Base-by-base conservation (phyloP, 2,329 filamentous ascomycete genomes). In the Shiraia sp. region DNA sequence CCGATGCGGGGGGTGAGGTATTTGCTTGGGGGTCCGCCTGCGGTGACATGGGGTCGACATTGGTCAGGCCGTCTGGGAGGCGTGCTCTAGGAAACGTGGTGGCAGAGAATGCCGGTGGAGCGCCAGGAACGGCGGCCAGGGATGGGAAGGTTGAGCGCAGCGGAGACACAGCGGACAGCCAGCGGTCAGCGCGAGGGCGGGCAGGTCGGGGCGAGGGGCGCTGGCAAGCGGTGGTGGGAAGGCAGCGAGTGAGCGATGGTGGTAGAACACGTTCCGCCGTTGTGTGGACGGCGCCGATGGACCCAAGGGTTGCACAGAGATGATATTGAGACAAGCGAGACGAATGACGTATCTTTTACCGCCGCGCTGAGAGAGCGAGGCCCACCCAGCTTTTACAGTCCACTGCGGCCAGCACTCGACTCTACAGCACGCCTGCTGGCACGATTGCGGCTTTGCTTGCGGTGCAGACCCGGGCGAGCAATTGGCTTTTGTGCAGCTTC, bases 41-140 rank as follows among this genome's bases (percentile, higher is more conserved):
- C 55, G 61, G 53, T 61, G 69, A 72, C 69, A 72, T 72, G 68
- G 65, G 66, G 60, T 54, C 60, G 64, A 71, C 69, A 72, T 72
- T 71, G 68, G 68, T 69, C 62, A 65, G 60, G 52, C 57, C 57
- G 59, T 53, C 44, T 53, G 37, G 30, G 38, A 47, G 51, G 52
- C 52, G 45, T 44, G 50, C 27, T 31, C 45, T 27, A 32, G 43
- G 40, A 48, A 41, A 63, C 59, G 64, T 65, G 63, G 63, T 66
- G 63, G 63, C 56, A 63, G 62, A 62, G 56, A 61, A 55, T 58
- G 61, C 54, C 57, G 53, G 50, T 49, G 45, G 40, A 51, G 49
- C 46, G 41, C 41, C 44, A 42, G 28, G 45, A 32, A 31, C 38
- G 45, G 38, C 42, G 45, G 54, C 50, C 53, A 57, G 53, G 47